A percentile compares a stretch with the other conserved stretches of the same genome.
These are phyloP conservation scores for Linnemannia elongata DNA, from an alignment of 192 early-diverging fungal species.

Conservation along the genomic window DNA sequence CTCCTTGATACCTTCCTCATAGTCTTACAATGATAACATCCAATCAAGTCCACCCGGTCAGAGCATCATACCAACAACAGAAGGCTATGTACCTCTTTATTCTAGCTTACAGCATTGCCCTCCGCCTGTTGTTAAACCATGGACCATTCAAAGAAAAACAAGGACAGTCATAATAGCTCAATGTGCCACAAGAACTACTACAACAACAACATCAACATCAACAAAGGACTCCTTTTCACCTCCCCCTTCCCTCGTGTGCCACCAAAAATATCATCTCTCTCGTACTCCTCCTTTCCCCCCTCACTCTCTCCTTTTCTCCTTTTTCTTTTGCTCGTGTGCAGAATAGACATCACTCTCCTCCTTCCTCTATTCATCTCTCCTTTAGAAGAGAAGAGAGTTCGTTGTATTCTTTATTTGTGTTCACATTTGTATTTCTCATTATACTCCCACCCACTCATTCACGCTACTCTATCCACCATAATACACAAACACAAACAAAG, in stretches of 20 bases:
- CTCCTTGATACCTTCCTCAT: no score
- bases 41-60: no score
- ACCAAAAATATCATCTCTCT: conserved; percentile 1
- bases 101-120: no score
- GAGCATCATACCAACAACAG: no score
- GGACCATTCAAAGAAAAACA: no score
- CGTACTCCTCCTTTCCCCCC: background rate
- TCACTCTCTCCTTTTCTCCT: background rate
- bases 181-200: background rate
- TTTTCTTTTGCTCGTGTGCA: background rate
- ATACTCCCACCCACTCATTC: background rate
- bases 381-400: no score
- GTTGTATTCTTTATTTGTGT: background rate
- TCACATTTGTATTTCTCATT: background rate
- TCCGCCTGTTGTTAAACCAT: no score
- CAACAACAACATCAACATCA: background rate
- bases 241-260: background rate
- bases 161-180: background rate
- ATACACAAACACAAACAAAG: background rate
- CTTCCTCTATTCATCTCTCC: background rate
- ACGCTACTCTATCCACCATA: background rate
- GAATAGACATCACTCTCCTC: background rate
- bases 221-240: background rate
- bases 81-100: no score
- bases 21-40: no score